Base-by-base conservation (phyloP, 805 yeast genomes). In the Candida gorgasii region DNA sequence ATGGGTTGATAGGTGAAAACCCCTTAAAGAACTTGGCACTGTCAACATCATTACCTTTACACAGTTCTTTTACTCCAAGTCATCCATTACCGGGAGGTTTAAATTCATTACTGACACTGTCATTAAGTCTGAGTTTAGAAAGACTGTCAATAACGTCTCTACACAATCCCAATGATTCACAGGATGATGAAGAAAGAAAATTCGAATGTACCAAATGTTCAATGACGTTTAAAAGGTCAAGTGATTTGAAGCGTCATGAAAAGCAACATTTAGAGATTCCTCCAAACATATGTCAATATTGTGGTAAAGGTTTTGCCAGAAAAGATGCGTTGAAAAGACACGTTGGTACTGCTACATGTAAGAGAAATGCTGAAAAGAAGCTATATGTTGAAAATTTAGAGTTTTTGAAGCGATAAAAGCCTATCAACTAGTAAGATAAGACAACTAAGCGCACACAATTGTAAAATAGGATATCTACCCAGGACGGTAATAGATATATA, bases 241-340 rank as follows among this genome's bases (percentile, higher is more conserved):
- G 83, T 2, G 92, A 84, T 61, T 69, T 84, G 51, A 81, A 82
- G 57, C 72, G 92, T 43, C 93, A 85, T 55, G 86, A 82, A 52
- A 80, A 85, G 55, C 87, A 84, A 32, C 95, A 86, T 62, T 62
- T 83, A 36, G 72, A 80, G 17, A 78, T 83, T 1, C 77, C 87
- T 7, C 90, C 92, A 1, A 83, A 86, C 55, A 79, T 84, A 36
- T 86, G 95, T 61, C 79, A 82, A 5, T 63, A 72, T 13, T 86
- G 95, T 65, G 88, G 87, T 27, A 86, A 86, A 55, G 90, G 93
- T 0, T 86, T 86, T 71, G 92, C 93, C 1, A 67, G 95, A 36
- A 84, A 84, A 53, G 95, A 86, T 62, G 93, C 93, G 0, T 67
- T 86, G 52, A 86, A 85, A 57, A 69, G 95, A 51, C 95, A 86